A percentile compares a stretch with the other conserved stretches of the same genome.
Evolutionary conservation across 1,139 yeast species (phyloP).

Genomic region (Yamadazyma spencermartinsiae): DNA sequence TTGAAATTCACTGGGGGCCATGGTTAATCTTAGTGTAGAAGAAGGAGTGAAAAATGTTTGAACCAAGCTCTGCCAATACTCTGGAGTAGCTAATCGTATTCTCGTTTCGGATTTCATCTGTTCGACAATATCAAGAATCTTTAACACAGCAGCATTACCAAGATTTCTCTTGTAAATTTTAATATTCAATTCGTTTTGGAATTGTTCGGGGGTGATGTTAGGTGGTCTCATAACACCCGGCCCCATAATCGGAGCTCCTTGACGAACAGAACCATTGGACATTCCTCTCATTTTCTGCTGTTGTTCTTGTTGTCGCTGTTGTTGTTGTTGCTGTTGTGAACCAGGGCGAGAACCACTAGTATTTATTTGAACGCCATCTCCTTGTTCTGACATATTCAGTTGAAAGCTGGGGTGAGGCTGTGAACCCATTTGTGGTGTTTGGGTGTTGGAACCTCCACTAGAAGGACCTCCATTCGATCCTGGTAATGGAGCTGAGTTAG

Average conservation of each 20-base stretch:
- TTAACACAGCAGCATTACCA: conserved; percentile 47
- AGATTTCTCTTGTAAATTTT: conserved; percentile 40
- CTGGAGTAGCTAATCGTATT: conserved; percentile 29
- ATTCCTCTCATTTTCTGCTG: too few species aligned
- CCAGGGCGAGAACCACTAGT: conserved; percentile 2
- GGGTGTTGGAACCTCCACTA: conserved; percentile 25
- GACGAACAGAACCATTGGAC: too few species aligned
- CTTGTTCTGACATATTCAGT: too few species aligned
- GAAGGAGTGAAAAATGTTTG: conserved; percentile 36
- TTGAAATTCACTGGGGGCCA: conserved; percentile 15
- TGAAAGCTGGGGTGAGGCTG: conserved; percentile 24
- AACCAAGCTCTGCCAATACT: conserved; percentile 42
- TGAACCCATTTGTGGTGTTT: conserved; percentile 30
- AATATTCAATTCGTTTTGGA: conserved; percentile 37
- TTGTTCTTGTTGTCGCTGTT: too few species aligned
- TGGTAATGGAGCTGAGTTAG: conserved; percentile 29
- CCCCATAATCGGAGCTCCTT: too few species aligned
- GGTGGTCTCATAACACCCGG: background rate
- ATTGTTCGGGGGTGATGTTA: conserved; percentile 20
- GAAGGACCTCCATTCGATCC: conserved; percentile 18
- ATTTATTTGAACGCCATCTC: too few species aligned
- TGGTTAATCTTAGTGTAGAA: conserved; percentile 30
- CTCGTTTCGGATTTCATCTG: conserved; percentile 35
- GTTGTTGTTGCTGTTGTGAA: conserved; percentile 1
- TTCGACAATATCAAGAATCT: conserved; percentile 40